A percentile compares a stretch with the other conserved stretches of the same genome.
Evolutionary conservation across 202 grass and related monocot species (phyloP).

Genomic region (Eragrostis tef): DNA sequence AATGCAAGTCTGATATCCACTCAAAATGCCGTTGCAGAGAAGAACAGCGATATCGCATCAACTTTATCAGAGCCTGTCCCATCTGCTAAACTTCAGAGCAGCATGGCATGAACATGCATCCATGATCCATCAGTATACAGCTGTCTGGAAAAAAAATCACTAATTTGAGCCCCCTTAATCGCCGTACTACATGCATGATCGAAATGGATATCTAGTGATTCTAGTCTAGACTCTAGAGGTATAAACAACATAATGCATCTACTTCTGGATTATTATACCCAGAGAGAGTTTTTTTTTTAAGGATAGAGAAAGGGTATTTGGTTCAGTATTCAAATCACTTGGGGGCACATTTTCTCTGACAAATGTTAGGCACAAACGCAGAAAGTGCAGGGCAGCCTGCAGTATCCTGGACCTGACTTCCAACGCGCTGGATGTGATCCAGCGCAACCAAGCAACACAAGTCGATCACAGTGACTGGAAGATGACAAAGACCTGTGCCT

Average conservation of each 20-base stretch:
- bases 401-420: neutral
- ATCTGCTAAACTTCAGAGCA: constrained; percentile 19
- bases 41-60: constrained; percentile 19
- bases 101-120: neutral
- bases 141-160: neutral
- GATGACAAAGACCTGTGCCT: no score
- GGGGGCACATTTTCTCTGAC: neutral
- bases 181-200: neutral
- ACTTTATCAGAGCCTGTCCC: constrained; percentile 11
- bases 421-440: neutral
- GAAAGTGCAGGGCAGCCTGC: neutral
- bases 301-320: neutral
- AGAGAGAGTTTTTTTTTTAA: no score
- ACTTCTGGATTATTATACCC: neutral
- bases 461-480: no score
- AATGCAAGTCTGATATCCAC: constrained; percentile 19
- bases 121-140: neutral
- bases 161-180: neutral
- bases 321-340: neutral
- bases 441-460: neutral
- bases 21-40: constrained; percentile 10
- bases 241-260: neutral
- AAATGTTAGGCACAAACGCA: neutral
- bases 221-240: neutral
- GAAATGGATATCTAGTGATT: neutral